Percentiles rank a stretch among this genome's conserved stretches.
phyloP scores from a whole-genome alignment of 768 basidiomycete genomes.

The Brasilioporus rufonigricans region DNA sequence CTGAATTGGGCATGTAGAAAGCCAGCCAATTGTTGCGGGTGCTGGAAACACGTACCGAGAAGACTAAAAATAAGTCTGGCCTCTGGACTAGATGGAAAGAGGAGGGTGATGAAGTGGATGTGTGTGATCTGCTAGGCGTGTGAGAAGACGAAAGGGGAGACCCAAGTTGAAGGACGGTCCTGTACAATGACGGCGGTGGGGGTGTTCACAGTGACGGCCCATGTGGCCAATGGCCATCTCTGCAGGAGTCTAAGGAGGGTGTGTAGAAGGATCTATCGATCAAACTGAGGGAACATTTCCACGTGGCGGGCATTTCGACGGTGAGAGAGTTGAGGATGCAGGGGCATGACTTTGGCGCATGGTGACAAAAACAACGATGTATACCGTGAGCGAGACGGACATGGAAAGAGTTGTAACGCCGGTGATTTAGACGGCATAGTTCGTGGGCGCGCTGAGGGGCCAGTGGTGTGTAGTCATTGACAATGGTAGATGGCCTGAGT shows the following conservation, averaged over 20 bases:
- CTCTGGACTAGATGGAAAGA: conserved; percentile 91
- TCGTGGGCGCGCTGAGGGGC: conserved; percentile 88
- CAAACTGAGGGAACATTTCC: conserved; percentile 13
- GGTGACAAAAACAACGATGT: conserved; percentile 64
- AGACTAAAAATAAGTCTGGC: conserved; percentile 81
- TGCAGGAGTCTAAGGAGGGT: conserved; percentile 54
- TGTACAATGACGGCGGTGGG: conserved; percentile 82
- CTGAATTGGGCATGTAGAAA: conserved; percentile 32
- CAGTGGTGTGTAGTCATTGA: too few relatives aligned
- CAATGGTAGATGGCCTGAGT: too few relatives aligned
- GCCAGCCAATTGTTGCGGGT: background rate
- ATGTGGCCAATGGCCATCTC: conserved; percentile 72
- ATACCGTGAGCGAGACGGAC: conserved; percentile 72
- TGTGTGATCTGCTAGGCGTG: conserved; percentile 72
- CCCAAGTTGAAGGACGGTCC: conserved; percentile 51
- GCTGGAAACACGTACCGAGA: conserved; percentile 59
- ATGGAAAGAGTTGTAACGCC: conserved; percentile 80
- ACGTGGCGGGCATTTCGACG: conserved; percentile 51
- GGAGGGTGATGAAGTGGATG: conserved; percentile 93
- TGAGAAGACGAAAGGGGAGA: background rate
- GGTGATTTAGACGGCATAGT: conserved; percentile 86
- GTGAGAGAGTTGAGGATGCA: conserved; percentile 95
- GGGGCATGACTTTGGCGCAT: conserved; percentile 79
- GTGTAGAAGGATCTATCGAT: conserved; percentile 27
- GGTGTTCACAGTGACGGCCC: conserved; percentile 89